A percentile compares a stretch with the other conserved stretches of the same genome.
phyloP scores from a whole-genome alignment of 2,329 filamentous ascomycete genomes.

The Paracoccidioides lutzii region DNA sequence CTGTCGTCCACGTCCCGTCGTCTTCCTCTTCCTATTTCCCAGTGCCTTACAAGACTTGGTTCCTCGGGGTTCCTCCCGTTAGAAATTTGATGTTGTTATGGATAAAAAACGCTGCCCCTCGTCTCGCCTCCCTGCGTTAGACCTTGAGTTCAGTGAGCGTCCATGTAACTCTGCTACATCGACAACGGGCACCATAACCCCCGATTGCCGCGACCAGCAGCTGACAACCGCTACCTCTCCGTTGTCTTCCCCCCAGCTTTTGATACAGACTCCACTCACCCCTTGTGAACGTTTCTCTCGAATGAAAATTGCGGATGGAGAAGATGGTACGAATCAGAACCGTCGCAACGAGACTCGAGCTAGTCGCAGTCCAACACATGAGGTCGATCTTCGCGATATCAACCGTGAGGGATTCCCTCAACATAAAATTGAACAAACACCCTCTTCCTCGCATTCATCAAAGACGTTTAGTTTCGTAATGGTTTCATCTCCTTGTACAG shows the following conservation, averaged over 20 bases:
- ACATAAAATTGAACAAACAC: conserved; percentile 10
- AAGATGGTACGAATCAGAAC: conserved; percentile 23
- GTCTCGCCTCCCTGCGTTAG: conserved; percentile 14
- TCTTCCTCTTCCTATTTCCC: neutral
- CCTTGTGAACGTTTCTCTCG: conserved; percentile 20
- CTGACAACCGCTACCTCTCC: neutral
- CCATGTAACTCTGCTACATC: conserved; percentile 13
- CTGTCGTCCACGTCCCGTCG: neutral
- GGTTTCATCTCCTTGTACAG: conserved; percentile 13
- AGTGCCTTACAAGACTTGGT: neutral
- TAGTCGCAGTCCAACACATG: neutral
- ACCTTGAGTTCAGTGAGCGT: conserved; percentile 8
- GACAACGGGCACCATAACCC: conserved; percentile 9
- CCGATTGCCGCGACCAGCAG: neutral
- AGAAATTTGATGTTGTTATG: conserved; percentile 27
- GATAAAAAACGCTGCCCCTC: conserved; percentile 19
- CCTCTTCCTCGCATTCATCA: conserved; percentile 11
- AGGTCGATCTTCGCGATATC: neutral
- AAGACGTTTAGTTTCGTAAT: conserved; percentile 17
- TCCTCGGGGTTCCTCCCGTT: neutral
- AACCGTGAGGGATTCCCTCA: conserved; percentile 8
- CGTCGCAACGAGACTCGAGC: conserved; percentile 12
- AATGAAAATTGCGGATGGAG: conserved; percentile 21
- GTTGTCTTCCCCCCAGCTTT: neutral
- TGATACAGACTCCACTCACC: conserved; percentile 9